Evolutionary conservation across 352 stramenopile genomes (phyloP), one percentile per base, ranked within the genome.

Genomic region (Globisporangium radiosum): DNA sequence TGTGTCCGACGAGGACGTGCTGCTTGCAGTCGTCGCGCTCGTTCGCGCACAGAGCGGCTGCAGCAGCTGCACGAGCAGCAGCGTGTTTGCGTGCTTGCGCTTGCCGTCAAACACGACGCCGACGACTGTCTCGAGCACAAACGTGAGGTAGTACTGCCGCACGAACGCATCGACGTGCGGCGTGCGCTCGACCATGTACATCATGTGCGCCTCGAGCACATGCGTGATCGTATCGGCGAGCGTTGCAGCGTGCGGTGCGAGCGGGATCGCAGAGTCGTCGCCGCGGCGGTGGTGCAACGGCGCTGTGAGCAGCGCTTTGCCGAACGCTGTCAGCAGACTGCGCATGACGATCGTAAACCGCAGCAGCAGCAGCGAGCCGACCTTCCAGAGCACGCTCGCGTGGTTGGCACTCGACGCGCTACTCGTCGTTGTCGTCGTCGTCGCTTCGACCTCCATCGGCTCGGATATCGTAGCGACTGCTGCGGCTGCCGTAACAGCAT

Each of bases 51-150:
- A 33, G 17, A 81, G 52, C 15, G 76, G 70, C 14, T 75, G 81
- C 44, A 90, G 63, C 17, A 93, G 59, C 62, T 92, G 72, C 3
- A 78, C 64, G 56, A 95, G 64, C 52, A 92, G 55, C 45, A 93
- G 47, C 2, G 81, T 87, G 49, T 92, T 93, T 6, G 75, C 66
- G 64, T 88, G 81, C 47, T 87, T 90, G 50, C 84, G 88, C 66
- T 88, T 91, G 42, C 68, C 70, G 25, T 92, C 83, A 51, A 93
- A 92, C 11, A 92, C 44, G 5, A 90, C 71, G 44, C 73, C 66
- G 42, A 85, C 79, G 9, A 91, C 77, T 7, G 85, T 93, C 57
- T 95, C 85, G 40, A 95, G 64, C 4, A 93, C 63, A 25, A 90
- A 95, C 11, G 78, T 76, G 3, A 92, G 58, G 47, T 89, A 91